Conservation (phyloP, 768 basidiomycete genomes). For the Galerina marginata region DNA sequence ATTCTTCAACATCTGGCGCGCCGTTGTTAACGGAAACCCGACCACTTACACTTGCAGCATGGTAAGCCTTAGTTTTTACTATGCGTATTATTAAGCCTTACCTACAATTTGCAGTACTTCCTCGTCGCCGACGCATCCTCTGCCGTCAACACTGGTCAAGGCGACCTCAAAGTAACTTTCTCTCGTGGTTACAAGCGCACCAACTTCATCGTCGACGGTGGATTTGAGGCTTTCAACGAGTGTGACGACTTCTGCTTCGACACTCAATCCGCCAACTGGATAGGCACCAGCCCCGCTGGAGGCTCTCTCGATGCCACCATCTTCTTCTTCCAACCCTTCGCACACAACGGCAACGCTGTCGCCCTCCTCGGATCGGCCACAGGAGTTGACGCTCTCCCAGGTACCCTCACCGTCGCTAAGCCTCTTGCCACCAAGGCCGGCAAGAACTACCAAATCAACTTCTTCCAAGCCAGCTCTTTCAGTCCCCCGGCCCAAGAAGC, state of each 20-base stretch:
- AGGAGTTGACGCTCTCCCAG: constrained; percentile 40
- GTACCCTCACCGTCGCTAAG: constrained; percentile 40
- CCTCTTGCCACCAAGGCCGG: constrained; percentile 42
- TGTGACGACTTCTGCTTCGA: constrained; percentile 49
- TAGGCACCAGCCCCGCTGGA: constrained; percentile 39
- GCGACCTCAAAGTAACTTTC: constrained; percentile 48
- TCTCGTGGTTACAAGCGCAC: constrained; percentile 52
- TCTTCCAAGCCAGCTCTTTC: constrained; percentile 49
- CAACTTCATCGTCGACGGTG: constrained; percentile 43
- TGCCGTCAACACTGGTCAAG: constrained; percentile 53
- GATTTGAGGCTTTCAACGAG: constrained; percentile 47
- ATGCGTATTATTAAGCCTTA: not conserved
- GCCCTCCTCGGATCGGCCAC: constrained; percentile 50
- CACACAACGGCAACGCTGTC: constrained; percentile 44
- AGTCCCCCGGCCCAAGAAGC: constrained; percentile 37
- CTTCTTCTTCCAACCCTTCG: constrained; percentile 46
- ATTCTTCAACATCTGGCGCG: constrained; percentile 61
- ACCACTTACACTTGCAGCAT: constrained; percentile 57
- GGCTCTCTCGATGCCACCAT: constrained; percentile 49
- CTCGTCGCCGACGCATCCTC: constrained; percentile 47
- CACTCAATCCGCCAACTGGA: constrained; percentile 42
- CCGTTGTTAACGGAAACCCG: constrained; percentile 48
- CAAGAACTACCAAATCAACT: constrained; percentile 43
- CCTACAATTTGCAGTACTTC: constrained; percentile 41
- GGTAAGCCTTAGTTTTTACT: constrained; percentile 32